A percentile compares a stretch with the other conserved stretches of the same genome.
These are phyloP conservation scores for Fonsecaea pedrosoi DNA, from an alignment of 2,329 filamentous ascomycete genomes.

Conservation along the genomic window DNA sequence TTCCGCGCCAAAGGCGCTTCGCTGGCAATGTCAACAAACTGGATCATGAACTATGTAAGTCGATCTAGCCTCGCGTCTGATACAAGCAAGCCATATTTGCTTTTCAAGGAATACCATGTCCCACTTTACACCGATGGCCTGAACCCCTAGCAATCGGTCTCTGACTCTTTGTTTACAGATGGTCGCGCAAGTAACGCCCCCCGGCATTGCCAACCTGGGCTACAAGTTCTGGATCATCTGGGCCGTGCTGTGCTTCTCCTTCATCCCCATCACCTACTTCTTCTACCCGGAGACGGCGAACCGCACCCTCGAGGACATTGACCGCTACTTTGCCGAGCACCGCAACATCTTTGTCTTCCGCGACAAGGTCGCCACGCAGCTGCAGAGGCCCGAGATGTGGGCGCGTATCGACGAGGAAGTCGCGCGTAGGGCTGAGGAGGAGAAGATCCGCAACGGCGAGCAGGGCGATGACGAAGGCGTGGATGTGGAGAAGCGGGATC, in stretches of 20 bases:
- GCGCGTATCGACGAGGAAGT: conserved; percentile 32
- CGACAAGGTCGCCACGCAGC: conserved; percentile 36
- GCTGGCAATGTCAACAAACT: conserved; percentile 44
- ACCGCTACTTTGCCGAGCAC: conserved; percentile 42
- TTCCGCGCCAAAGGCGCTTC: conserved; percentile 47
- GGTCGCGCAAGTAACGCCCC: conserved; percentile 46
- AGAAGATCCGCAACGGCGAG: conserved; percentile 26
- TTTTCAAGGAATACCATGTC: neutral
- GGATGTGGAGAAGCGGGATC: conserved; percentile 14
- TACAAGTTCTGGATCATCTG: conserved; percentile 46
- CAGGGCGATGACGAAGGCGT: conserved; percentile 12
- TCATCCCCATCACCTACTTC: conserved; percentile 43
- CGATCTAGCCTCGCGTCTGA: neutral
- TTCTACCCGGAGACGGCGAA: conserved; percentile 46
- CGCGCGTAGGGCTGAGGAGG: conserved; percentile 24
- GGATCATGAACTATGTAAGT: conserved; percentile 42
- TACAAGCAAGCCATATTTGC: neutral
- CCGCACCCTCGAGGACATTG: conserved; percentile 45
- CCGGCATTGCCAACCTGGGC: conserved; percentile 44
- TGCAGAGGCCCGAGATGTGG: conserved; percentile 34
- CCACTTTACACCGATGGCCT: neutral
- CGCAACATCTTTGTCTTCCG: conserved; percentile 35
- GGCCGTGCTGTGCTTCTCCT: conserved; percentile 41
- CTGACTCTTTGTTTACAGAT: conserved; percentile 27
- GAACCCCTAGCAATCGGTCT: no score